phyloP scores from a whole-genome alignment of 2,329 filamentous ascomycete genomes.

The Cordyceps tenuipes region DNA sequence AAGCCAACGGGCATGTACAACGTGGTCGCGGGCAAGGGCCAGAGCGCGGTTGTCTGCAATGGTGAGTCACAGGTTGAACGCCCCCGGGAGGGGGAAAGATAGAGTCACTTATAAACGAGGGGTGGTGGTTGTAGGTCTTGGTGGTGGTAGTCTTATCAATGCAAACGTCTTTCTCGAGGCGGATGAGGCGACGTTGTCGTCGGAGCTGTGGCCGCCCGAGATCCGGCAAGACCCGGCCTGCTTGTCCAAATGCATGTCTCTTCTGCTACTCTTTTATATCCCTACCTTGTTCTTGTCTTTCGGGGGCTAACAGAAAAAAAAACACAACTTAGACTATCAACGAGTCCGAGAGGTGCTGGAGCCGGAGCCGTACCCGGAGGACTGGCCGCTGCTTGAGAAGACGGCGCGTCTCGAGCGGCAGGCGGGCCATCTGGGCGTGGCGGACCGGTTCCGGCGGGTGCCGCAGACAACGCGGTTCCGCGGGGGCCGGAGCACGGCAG shows the following conservation, averaged over 20 bases:
- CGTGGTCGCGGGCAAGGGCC: conserved; percentile 52
- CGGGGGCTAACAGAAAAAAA: not conserved
- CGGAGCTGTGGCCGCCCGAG: not conserved
- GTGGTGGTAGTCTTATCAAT: conserved; percentile 58
- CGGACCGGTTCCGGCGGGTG: conserved; percentile 45
- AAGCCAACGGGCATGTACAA: conserved; percentile 56
- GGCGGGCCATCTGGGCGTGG: conserved; percentile 41
- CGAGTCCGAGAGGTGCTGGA: conserved; percentile 48
- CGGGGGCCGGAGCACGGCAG: conserved; percentile 52
- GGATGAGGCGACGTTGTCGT: not conserved
- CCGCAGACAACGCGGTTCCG: conserved; percentile 56
- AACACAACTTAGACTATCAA: conserved; percentile 41
- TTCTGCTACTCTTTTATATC: not conserved
- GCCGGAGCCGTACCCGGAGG: conserved; percentile 47
- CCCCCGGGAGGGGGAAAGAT: no score
- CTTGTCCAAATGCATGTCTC: conserved; percentile 42
- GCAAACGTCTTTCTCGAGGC: conserved; percentile 59
- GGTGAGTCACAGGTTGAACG: conserved; percentile 28
- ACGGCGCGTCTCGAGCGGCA: conserved; percentile 49
- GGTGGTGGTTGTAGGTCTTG: conserved; percentile 40
- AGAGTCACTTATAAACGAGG: not conserved
- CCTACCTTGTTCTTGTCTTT: no score
- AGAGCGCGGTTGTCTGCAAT: conserved; percentile 54
- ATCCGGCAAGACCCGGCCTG: conserved; percentile 18
- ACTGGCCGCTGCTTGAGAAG: conserved; percentile 51